These are phyloP conservation scores for Quercus phellos DNA, from an alignment of 331 rosid species.

Conservation along the genomic window DNA sequence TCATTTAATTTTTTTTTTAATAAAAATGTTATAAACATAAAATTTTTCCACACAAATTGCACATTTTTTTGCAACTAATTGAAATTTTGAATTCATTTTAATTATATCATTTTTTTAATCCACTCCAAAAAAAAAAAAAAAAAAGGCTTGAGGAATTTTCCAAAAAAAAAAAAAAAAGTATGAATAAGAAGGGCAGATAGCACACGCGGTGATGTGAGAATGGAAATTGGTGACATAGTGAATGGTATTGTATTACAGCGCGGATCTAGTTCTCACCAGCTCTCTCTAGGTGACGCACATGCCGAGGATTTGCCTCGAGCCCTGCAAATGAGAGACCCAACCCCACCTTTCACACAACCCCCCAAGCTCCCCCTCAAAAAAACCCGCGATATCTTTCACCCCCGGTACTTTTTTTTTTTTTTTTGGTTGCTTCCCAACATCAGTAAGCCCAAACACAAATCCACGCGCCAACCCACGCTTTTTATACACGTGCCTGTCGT, in stretches of 20 bases:
- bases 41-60: rapidly evolving
- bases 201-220: not conserved
- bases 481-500: not conserved
- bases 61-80: too few species aligned
- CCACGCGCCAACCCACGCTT: too few species aligned
- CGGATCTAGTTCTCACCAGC: not conserved
- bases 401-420: not conserved
- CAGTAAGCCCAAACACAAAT: not conserved
- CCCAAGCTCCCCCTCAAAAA: not conserved
- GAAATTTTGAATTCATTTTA: too few species aligned
- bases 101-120: too few species aligned
- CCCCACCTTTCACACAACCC: not conserved
- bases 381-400: not conserved
- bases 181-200: too few species aligned
- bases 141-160: too few species aligned
- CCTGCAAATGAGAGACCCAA: slow-evolving; percentile 30
- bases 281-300: slow-evolving; percentile 23
- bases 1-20: rapidly evolving
- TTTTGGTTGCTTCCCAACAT: not conserved
- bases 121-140: too few species aligned
- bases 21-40: rapidly evolving
- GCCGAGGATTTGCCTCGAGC: slow-evolving; percentile 47
- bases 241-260: not conserved
- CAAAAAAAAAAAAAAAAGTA: too few species aligned
- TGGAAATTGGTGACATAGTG: too few species aligned